Evolutionary conservation across 1,284 basidiomycete genomes (phyloP), one percentile per base, ranked within the genome.

Genomic region (Amylostereum areolatum): DNA sequence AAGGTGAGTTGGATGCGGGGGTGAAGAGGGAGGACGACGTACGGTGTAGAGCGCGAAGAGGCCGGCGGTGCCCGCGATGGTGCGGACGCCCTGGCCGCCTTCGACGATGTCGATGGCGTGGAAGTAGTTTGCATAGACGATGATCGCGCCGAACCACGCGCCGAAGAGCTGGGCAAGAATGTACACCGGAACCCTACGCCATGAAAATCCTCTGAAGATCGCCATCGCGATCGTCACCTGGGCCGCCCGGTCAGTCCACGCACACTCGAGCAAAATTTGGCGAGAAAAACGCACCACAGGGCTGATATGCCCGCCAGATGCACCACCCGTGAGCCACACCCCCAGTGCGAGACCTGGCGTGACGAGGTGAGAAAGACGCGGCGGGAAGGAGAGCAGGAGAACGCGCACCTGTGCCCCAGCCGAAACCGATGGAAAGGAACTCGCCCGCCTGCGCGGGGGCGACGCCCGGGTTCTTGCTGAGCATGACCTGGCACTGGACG

Each of bases 261-360:
- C 24, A 40, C 45, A 44, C 32, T 25, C 57, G 27, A 53, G 51
- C 41, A 32, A 49, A 11, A 11, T 42, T 10, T 11, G 44, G 28
- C 46, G 29, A 18, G 28, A 30, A 27, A 28, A 9, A 35, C 52
- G 36, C 63, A 81, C 86, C 27, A 85, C 85, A 41, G 87, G 88
- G 59, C 90, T 90, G 55, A 89, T 77, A 59, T 90, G 87, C 32
- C 85, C 88, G 18, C 87, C 85, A 43, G 85, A 86, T 50, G 86
- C 77, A 43, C 80, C 80, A 45, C 71, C 75, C 10, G 77, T 75
- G 5, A 80, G 68, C 83, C 83, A 88, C 2, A 83, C 83, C 37
- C 84, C 86, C 58, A 89, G 67, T 6, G 80, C 77, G 2, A 71
- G 59, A 30, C 73, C 73, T 75, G 46, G 24, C 7, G 3, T 39